phyloP scores from a whole-genome alignment of 441 rosid genomes.

The Macaranga tanarius region DNA sequence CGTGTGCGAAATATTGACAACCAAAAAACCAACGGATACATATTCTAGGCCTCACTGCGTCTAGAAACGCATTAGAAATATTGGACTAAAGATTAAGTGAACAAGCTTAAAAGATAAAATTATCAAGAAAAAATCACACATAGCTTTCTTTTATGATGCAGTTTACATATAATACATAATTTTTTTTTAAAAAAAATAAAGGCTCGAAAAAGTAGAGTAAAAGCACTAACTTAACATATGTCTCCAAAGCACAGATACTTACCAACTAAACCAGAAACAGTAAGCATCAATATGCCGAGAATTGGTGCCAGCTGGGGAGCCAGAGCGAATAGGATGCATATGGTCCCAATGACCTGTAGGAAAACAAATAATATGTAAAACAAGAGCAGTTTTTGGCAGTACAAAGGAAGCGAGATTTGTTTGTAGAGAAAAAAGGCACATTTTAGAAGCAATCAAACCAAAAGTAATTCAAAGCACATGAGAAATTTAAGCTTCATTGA shows the following conservation, averaged over 20 bases:
- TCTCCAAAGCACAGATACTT: slow-evolving; percentile 26
- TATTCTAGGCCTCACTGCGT: neutral
- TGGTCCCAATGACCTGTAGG: slow-evolving; percentile 73
- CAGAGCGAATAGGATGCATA: slow-evolving; percentile 69
- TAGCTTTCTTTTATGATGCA: slow-evolving; percentile 3
- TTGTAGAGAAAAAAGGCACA: too few species aligned
- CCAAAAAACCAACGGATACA: neutral
- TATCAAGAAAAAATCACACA: neutral
- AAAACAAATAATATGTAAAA: slow-evolving; percentile 22
- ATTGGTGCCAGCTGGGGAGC: slow-evolving; percentile 93
- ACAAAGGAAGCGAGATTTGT: neutral
- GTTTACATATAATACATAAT: neutral
- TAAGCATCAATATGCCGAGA: slow-evolving; percentile 69
- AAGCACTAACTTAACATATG: neutral
- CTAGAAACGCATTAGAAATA: neutral
- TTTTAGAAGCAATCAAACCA: neutral
- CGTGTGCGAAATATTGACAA: neutral
- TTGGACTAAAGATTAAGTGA: neutral
- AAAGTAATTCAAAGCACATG: neutral
- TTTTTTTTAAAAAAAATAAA: neutral
- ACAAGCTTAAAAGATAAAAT: neutral
- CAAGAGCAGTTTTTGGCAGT: slow-evolving; percentile 5
- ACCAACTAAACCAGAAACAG: slow-evolving; percentile 83
- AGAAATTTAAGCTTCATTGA: neutral
- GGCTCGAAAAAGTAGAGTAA: neutral